Evolutionary conservation across 371 early-diverging fungal genomes (phyloP).

Genomic region (Cokeromyces recurvatus): DNA sequence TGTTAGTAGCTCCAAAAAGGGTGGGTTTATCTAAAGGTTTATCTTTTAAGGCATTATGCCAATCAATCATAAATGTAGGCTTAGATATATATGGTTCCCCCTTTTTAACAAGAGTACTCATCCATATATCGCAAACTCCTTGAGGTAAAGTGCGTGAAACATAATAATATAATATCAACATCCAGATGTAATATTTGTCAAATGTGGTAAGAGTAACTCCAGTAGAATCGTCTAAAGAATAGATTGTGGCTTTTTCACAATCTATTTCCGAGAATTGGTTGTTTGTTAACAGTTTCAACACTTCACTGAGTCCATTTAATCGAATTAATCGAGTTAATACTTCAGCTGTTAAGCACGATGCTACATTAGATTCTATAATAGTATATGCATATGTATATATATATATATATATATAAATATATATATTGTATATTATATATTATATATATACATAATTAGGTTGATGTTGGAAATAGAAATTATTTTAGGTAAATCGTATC

Average conservation of each 20-base stretch:
- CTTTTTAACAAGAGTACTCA: slow-evolving; percentile 13
- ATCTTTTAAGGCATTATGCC: slow-evolving; percentile 11
- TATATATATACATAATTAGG: no score
- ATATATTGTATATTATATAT: no score
- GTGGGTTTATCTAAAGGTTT: slow-evolving; percentile 17
- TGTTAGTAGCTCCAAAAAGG: slow-evolving; percentile 22
- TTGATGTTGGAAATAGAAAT: no score
- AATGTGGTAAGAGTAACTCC: slow-evolving; percentile 17
- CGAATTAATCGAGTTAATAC: slow-evolving; percentile 18
- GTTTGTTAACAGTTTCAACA: slow-evolving; percentile 11
- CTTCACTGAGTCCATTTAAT: slow-evolving; percentile 7
- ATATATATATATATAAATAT: no score
- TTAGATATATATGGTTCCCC: slow-evolving; percentile 13
- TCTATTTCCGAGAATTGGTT: slow-evolving; percentile 4
- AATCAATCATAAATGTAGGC: slow-evolving; percentile 26
- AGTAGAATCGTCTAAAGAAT: slow-evolving; percentile 15
- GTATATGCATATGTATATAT: no score
- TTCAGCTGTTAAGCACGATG: slow-evolving; percentile 22
- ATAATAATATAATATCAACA: slow-evolving; percentile 24
- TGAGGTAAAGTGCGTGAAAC: slow-evolving; percentile 16
- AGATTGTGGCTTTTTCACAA: background rate
- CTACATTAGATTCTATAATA: slow-evolving; percentile 1
- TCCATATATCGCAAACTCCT: slow-evolving; percentile 22
- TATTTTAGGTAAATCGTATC: no score
- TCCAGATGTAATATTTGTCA: slow-evolving; percentile 31